Conservation (phyloP, 1,284 basidiomycete species). For the Puccinia novopanici region DNA sequence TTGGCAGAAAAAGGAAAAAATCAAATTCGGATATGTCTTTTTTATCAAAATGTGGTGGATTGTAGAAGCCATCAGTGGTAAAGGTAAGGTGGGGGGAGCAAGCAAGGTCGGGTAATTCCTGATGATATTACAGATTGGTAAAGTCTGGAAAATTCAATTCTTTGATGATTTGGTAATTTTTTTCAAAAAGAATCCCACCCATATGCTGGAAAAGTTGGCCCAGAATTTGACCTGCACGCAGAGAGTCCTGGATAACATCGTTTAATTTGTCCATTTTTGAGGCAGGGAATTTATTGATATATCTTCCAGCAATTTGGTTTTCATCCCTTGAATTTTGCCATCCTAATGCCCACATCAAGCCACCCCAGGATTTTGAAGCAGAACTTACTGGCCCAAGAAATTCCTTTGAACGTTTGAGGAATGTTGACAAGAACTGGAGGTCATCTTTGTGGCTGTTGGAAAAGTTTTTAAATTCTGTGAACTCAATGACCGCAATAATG, state of each 20-base stretch:
- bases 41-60: not conserved
- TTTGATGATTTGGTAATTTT: not conserved
- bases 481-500: not conserved
- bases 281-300: not conserved
- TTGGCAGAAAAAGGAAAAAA: too few relatives aligned
- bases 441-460: not conserved
- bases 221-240: not conserved
- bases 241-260: not conserved
- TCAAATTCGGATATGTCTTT: not conserved
- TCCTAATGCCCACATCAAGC: not conserved
- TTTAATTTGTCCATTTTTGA: too few relatives aligned
- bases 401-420: not conserved
- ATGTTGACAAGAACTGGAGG: not conserved
- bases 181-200: not conserved
- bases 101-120: not conserved
- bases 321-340: too few relatives aligned
- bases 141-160: not conserved
- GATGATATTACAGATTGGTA: not conserved
- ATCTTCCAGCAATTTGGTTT: not conserved
- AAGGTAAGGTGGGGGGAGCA: slow-evolving; percentile 3
- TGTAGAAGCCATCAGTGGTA: slow-evolving; percentile 3
- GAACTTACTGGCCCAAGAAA: not conserved
- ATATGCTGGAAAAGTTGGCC: not conserved
- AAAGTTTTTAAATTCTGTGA: not conserved
- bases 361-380: not conserved